Evolutionary conservation across 2,329 filamentous ascomycete species (phyloP).

Genomic region (Ascochyta lentis): DNA sequence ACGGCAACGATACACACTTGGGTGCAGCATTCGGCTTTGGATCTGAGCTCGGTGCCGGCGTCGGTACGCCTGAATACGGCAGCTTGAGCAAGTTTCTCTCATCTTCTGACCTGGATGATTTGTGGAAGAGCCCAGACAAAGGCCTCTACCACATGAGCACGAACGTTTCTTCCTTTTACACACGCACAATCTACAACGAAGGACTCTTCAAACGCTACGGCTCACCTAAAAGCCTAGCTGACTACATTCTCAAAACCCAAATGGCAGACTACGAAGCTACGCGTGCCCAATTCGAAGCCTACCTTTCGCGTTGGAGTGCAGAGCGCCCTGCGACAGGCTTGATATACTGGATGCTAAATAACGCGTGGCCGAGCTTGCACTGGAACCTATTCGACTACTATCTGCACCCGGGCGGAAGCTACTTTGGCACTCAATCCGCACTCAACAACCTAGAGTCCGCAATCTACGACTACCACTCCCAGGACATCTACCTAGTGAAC

Average conservation of each 20-base stretch:
- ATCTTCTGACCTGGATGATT: slow-evolving; percentile 57
- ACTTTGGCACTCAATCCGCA: slow-evolving; percentile 64
- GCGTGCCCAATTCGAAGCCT: slow-evolving; percentile 65
- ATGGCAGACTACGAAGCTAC: slow-evolving; percentile 71
- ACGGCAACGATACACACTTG: slow-evolving; percentile 55
- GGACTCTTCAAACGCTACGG: slow-evolving; percentile 63
- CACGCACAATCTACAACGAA: slow-evolving; percentile 64
- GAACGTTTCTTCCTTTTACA: slow-evolving; percentile 61
- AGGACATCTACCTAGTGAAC: slow-evolving; percentile 61
- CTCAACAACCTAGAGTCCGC: slow-evolving; percentile 57
- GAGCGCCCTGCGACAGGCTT: slow-evolving; percentile 63
- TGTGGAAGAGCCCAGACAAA: slow-evolving; percentile 63
- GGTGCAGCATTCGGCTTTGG: slow-evolving; percentile 70
- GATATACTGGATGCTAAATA: slow-evolving; percentile 73
- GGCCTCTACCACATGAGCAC: slow-evolving; percentile 67
- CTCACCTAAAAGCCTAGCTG: slow-evolving; percentile 57
- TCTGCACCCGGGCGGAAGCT: slow-evolving; percentile 63
- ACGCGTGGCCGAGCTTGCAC: slow-evolving; percentile 69
- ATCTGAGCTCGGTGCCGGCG: slow-evolving; percentile 67
- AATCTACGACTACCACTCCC: slow-evolving; percentile 60
- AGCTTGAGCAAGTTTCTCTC: slow-evolving; percentile 64
- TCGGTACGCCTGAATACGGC: slow-evolving; percentile 65
- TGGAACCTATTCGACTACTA: slow-evolving; percentile 73
- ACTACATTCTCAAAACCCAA: slow-evolving; percentile 67
- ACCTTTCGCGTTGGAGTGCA: slow-evolving; percentile 59